These are phyloP conservation scores for Cudoniella acicularis DNA, from an alignment of 495 filamentous ascomycete genomes.

Conservation along the genomic window DNA sequence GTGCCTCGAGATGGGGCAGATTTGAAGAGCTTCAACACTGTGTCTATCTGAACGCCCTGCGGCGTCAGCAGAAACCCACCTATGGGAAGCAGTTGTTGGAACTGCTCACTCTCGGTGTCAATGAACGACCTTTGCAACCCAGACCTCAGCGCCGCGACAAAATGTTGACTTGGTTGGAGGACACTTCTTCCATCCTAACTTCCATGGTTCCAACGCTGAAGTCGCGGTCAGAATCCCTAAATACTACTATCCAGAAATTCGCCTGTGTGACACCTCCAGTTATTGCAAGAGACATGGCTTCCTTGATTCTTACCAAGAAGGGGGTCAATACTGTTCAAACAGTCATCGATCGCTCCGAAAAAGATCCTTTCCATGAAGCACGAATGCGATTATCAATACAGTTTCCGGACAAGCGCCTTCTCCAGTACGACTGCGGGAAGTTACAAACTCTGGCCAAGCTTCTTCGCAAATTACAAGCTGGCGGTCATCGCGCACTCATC, in stretches of 20 bases:
- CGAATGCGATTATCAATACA: conserved; percentile 91
- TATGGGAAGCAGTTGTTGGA: conserved; percentile 75
- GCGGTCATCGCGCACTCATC: conserved; percentile 89
- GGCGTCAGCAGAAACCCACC: conserved; percentile 74
- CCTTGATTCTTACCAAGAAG: conserved; percentile 55
- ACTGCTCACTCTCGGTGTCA: conserved; percentile 59
- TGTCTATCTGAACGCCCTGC: conserved; percentile 75
- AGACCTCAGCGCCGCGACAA: conserved; percentile 49
- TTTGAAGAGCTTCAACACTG: conserved; percentile 78
- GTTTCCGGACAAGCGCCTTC: conserved; percentile 90
- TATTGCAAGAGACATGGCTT: conserved; percentile 70
- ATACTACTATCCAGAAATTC: conserved; percentile 78
- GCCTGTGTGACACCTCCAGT: conserved; percentile 87
- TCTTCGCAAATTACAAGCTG: conserved; percentile 80
- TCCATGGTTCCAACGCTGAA: conserved; percentile 71
- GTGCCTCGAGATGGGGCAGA: conserved; percentile 62
- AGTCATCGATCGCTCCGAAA: conserved; percentile 22
- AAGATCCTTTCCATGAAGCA: conserved; percentile 89
- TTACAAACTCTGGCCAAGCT: conserved; percentile 86
- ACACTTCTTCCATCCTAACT: conserved; percentile 62
- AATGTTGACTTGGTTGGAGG: conserved; percentile 69
- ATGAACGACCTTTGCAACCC: conserved; percentile 49
- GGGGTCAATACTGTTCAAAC: conserved; percentile 61
- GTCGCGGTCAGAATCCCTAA: conserved; percentile 64
- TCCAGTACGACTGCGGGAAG: conserved; percentile 98